Base-by-base conservation (phyloP, 768 basidiomycete genomes). In the Boletus barrowsii region DNA sequence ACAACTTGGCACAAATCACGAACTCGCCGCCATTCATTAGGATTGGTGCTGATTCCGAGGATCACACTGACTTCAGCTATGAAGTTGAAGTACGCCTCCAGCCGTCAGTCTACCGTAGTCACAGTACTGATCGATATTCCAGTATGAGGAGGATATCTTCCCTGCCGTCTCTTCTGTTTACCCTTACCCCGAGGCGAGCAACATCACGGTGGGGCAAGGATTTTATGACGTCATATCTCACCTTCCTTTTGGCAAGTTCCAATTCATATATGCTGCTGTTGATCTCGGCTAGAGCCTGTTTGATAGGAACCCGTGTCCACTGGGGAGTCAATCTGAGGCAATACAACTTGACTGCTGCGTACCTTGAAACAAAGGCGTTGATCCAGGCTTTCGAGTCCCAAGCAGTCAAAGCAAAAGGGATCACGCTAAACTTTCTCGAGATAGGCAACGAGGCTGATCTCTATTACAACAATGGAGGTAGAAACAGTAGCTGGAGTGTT, bases 311-410 rank as follows among this genome's bases (percentile, higher is more conserved):
- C 9, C 78, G 76, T 49, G 81, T 87, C 57, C 81, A 74, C 15
- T 87, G 83, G 83, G 86, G 84, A 14, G 70, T 87, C 42, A 87
- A 88, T 65, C 69, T 87, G n/a, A 83, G 83, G 5, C 65, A 69
- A 51, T 67, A 73, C 42, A 83, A 82, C 58, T 5, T 83, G 48
- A 82, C 80, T 55, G 74, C 79, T 6, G 75, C 73, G 0, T 76
- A 75, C 53, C 71, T 80, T 10, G 76, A 75, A 57, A 77, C 81
- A 1, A 68, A 71, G 51, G 75, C 81, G 1, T 76, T 86, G 49
- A 48, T 73, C 6, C 72, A 72, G 37, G 79, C 79, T 1, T 86
- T 86, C 58, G 51, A 68, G n/a, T 75, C 75, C 4, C 46, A 71
- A 1, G 66, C 70, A 3, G 62, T 83, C 30, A 67, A 61, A 40